phyloP scores from a whole-genome alignment of 2,329 filamentous ascomycete species.

The Meredithiella fracta region DNA sequence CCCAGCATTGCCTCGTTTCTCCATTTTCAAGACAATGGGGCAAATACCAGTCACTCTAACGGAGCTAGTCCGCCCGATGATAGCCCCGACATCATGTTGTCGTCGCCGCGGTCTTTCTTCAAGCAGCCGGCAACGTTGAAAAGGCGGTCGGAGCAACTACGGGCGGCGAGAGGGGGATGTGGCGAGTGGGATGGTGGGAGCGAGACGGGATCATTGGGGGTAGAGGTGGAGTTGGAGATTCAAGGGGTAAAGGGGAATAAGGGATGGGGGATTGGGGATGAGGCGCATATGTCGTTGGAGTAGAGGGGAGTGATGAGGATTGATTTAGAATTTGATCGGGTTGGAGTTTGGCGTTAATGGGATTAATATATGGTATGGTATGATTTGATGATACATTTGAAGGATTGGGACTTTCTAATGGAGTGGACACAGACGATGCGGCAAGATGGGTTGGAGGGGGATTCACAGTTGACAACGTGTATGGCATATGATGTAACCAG shows the following conservation, averaged over 20 bases:
- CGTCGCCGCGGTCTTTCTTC: constrained; percentile 32
- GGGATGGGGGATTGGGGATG: constrained; percentile 68
- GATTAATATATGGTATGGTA: too few relatives aligned
- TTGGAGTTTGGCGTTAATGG: neutral
- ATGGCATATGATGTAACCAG: too few relatives aligned
- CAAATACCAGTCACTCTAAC: neutral
- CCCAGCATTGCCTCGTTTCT: constrained; percentile 8
- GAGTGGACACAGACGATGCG: too few relatives aligned
- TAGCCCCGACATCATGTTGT: constrained; percentile 27
- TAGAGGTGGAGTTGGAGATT: constrained; percentile 34
- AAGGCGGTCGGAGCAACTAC: constrained; percentile 25
- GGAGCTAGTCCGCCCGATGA: constrained; percentile 21
- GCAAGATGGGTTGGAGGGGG: too few relatives aligned
- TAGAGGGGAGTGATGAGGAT: constrained; percentile 28
- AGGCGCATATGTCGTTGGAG: constrained; percentile 69
- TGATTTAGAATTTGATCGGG: neutral
- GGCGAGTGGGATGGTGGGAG: constrained; percentile 24
- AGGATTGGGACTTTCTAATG: too few relatives aligned
- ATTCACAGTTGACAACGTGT: too few relatives aligned
- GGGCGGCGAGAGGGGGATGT: constrained; percentile 28
- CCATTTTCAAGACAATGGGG: constrained; percentile 1
- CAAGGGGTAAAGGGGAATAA: constrained; percentile 38
- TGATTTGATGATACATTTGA: too few relatives aligned
- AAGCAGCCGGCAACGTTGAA: constrained; percentile 25
- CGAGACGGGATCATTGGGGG: constrained; percentile 27